phyloP scores from a whole-genome alignment of 768 basidiomycete genomes.

The Trametes maxima region DNA sequence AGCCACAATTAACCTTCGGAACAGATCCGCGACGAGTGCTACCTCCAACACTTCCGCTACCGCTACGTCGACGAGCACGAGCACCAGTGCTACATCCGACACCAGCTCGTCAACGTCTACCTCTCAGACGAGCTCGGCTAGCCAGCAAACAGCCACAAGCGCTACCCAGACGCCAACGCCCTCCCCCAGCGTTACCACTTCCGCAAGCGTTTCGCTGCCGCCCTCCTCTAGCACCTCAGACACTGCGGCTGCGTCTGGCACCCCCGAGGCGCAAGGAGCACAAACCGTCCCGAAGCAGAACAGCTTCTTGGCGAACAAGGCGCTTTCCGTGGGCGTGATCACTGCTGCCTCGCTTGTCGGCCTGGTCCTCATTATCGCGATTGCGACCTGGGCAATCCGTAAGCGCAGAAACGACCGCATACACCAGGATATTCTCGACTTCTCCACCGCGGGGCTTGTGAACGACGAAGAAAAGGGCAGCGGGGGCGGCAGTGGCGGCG shows the following conservation, averaged over 20 bases:
- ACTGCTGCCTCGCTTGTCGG: conserved; percentile 48
- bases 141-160: conserved; percentile 5
- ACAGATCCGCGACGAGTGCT: conserved; percentile 2
- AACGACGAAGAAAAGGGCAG: conserved; percentile 25
- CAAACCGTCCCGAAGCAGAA: conserved; percentile 22
- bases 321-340: conserved; percentile 63
- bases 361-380: conserved; percentile 46
- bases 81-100: conserved; percentile 2
- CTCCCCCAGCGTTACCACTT: not conserved
- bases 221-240: not conserved
- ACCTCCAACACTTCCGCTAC: not conserved
- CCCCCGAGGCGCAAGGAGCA: conserved; percentile 26
- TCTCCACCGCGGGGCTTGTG: conserved; percentile 25
- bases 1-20: not conserved
- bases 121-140: conserved; percentile 8
- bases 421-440: conserved; percentile 28
- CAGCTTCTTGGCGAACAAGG: conserved; percentile 65
- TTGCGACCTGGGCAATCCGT: conserved; percentile 52
- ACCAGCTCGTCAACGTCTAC: conserved; percentile 8
- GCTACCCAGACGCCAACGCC: not conserved
- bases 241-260: conserved; percentile 18
- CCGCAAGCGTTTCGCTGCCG: not conserved
- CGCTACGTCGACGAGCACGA: not conserved
- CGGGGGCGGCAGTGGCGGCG: conserved; percentile 4
- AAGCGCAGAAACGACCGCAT: conserved; percentile 44